These are phyloP conservation scores for Linum tenue DNA, from an alignment of 345 rosid genomes.

Conservation along the genomic window DNA sequence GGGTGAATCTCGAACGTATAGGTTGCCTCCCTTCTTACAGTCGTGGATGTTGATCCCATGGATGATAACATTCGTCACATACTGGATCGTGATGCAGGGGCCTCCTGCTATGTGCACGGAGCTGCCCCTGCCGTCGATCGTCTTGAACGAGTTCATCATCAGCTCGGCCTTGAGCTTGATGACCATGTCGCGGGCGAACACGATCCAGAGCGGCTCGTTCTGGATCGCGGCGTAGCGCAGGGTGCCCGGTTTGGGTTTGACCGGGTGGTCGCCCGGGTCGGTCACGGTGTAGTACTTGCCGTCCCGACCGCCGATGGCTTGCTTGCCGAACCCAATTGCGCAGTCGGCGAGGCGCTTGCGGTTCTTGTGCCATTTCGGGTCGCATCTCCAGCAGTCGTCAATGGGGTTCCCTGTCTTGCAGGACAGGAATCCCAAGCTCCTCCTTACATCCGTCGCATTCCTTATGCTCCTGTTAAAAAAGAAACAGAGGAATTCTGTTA, in stretches of 20 bases:
- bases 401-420: slow-evolving; percentile 22
- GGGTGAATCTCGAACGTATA: slow-evolving; percentile 24
- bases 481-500: neutral
- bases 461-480: slow-evolving; percentile 20
- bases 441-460: slow-evolving; percentile 15
- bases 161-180: slow-evolving; percentile 18
- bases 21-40: slow-evolving; percentile 23
- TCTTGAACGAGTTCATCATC: slow-evolving; percentile 27
- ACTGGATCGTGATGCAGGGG: slow-evolving; percentile 25
- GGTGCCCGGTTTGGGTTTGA: slow-evolving; percentile 20
- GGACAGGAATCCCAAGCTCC: slow-evolving; percentile 16
- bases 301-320: slow-evolving; percentile 26
- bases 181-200: slow-evolving; percentile 18
- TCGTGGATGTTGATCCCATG: slow-evolving; percentile 27
- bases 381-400: slow-evolving; percentile 26
- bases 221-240: slow-evolving; percentile 19
- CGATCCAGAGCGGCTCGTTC: slow-evolving; percentile 23
- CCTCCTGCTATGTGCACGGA: slow-evolving; percentile 23
- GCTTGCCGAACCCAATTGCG: slow-evolving; percentile 23
- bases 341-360: slow-evolving; percentile 20
- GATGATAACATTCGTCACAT: slow-evolving; percentile 24
- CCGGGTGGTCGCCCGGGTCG: slow-evolving; percentile 13
- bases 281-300: slow-evolving; percentile 19
- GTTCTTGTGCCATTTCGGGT: slow-evolving; percentile 18
- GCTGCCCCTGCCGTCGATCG: slow-evolving; percentile 25